Evolutionary conservation across 768 basidiomycete genomes (phyloP).

Genomic region (Dendrothele bispora): DNA sequence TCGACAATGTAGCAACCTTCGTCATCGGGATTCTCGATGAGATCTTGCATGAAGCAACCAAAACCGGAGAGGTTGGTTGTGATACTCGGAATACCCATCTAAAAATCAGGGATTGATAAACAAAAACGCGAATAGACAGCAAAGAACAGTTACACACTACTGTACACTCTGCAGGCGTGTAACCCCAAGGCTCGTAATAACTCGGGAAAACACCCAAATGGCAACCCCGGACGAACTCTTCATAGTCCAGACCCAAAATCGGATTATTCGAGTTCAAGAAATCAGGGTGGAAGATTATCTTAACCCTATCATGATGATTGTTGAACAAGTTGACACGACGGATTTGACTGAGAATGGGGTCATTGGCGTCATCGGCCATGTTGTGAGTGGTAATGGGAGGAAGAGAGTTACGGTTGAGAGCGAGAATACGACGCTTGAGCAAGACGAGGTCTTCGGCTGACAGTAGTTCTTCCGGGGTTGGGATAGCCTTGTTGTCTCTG

Average conservation of each 20-base stretch:
- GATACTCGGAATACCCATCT: conserved; percentile 98
- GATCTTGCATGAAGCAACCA: conserved; percentile 97
- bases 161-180: conserved; percentile 98
- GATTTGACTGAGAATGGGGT: conserved; percentile 95
- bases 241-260: conserved; percentile 95
- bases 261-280: conserved; percentile 98
- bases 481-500: conserved; percentile 74
- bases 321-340: conserved; percentile 95
- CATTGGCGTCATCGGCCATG: conserved; percentile 90
- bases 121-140: neutral
- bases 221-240: conserved; percentile 98
- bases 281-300: conserved; percentile 97
- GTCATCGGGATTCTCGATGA: conserved; percentile 91
- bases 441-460: conserved; percentile 92
- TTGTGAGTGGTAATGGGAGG: conserved; percentile 98
- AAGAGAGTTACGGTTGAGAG: conserved; percentile 91
- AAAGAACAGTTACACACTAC: conserved; percentile 65
- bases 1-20: conserved; percentile 98
- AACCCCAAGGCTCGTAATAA: conserved; percentile 97
- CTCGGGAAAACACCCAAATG: conserved; percentile 98
- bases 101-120: conserved; percentile 4
- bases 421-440: conserved; percentile 94
- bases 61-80: conserved; percentile 99
- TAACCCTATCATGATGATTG: conserved; percentile 83
- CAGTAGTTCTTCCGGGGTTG: conserved; percentile 74